phyloP scores from a whole-genome alignment of 2,329 filamentous ascomycete species.

The Fusarium sp. region DNA sequence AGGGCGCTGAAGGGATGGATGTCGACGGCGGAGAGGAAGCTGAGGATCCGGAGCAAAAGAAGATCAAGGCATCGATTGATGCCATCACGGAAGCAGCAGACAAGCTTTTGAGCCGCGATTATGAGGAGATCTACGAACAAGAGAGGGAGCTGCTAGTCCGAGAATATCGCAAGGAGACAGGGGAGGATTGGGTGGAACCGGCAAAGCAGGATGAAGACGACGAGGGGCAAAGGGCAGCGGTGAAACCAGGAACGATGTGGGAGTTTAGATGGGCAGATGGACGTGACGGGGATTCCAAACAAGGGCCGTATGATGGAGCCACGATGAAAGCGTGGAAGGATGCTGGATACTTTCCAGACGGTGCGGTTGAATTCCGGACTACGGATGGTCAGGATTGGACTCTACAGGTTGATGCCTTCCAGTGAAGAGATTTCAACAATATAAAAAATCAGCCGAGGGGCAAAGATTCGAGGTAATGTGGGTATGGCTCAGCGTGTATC shows the following conservation, averaged over 20 bases:
- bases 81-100: slow-evolving; percentile 91
- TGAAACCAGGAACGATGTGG: slow-evolving; percentile 65
- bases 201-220: slow-evolving; percentile 40
- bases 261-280: slow-evolving; percentile 94
- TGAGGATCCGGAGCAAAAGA: slow-evolving; percentile 76
- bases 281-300: slow-evolving; percentile 79
- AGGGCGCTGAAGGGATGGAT: slow-evolving; percentile 73
- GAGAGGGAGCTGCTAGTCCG: slow-evolving; percentile 86
- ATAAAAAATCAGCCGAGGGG: slow-evolving; percentile 30
- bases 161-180: slow-evolving; percentile 86
- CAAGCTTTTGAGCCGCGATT: slow-evolving; percentile 82
- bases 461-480: slow-evolving; percentile 17
- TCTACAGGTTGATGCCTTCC: slow-evolving; percentile 61
- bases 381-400: slow-evolving; percentile 67
- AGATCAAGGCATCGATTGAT: slow-evolving; percentile 80
- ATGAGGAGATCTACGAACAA: slow-evolving; percentile 91
- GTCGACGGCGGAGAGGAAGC: slow-evolving; percentile 63
- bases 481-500: slow-evolving; percentile 23
- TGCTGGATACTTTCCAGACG: slow-evolving; percentile 88
- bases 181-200: slow-evolving; percentile 81
- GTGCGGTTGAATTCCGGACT: slow-evolving; percentile 78
- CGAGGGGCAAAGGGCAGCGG: slow-evolving; percentile 23
- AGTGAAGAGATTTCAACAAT: slow-evolving; percentile 51
- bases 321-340: slow-evolving; percentile 94
- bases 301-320: slow-evolving; percentile 86